Base-by-base conservation (phyloP, 768 basidiomycete genomes). In the Cyclocybe aegerita region DNA sequence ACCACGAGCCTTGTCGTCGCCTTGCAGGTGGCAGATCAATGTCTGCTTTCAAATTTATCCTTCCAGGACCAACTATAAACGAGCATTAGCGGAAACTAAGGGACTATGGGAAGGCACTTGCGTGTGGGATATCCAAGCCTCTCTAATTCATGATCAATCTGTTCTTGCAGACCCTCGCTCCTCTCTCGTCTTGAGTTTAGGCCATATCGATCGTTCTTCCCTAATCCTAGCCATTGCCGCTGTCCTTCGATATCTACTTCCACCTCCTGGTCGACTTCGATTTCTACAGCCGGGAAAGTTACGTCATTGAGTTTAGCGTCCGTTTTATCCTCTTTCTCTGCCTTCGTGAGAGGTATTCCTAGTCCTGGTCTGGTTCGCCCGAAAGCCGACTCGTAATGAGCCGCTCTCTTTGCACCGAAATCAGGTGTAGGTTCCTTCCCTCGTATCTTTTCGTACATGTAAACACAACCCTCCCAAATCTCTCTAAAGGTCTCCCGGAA, bases 401-500 rank as follows among this genome's bases (percentile, higher is more conserved):
- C 70, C 14, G 63, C 55, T 58, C 68, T 74, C 61, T 67, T 72
- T 41, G 67, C 81, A 46, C 60, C 72, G 45, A 58, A 73, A 65
- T 75, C 77, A 11, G 53, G 64, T 30, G 75, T 75, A 4, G 83
- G 81, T 60, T 86, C 83, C 43, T 69, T 74, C 6, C 84, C 82
- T 9, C 77, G 69, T 57, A 75, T 67, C 51, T 76, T 75, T 57
- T 78, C 74, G 53, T 69, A 66, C 64, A 86, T 72, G 63, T 88
- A 86, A n/a, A 81, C 63, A 41, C 69, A 73, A 3, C 85, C 85
- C 5, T 65, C 52, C 74, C 76, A 75, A 12, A 88, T 70, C 63
- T 89, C 87, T 12, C 76, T 70, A 39, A 81, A 77, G 0, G 86
- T 85, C 61, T 90, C 88, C 9, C 81, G 74, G 60, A 85, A 85